Conservation (phyloP, 75 land plant genomes). For the Pinus albicaulis region DNA sequence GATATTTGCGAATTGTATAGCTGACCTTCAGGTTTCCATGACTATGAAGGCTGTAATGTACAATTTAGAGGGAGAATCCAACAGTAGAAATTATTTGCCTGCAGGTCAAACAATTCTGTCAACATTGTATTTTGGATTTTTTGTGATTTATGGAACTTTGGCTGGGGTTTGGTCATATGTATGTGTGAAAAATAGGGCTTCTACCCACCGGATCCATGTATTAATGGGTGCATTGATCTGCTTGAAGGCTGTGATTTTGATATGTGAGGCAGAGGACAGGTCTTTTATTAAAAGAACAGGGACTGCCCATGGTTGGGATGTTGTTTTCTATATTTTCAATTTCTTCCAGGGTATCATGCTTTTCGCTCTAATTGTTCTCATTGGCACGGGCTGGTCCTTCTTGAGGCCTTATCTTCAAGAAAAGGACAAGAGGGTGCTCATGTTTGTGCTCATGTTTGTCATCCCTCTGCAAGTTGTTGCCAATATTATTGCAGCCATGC, state of each 20-base stretch:
- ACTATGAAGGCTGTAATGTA: slow-evolving; percentile 4
- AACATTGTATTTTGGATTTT: slow-evolving; percentile 22
- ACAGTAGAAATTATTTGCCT: slow-evolving; percentile 19
- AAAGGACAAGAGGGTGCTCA: slow-evolving; percentile 39
- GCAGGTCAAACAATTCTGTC: slow-evolving; percentile 34
- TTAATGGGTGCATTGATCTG: slow-evolving; percentile 30
- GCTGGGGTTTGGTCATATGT: slow-evolving; percentile 21
- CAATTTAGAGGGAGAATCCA: background rate
- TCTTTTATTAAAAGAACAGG: slow-evolving; percentile 23
- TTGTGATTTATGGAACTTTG: slow-evolving; percentile 19
- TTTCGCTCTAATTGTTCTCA: slow-evolving; percentile 34
- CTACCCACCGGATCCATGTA: slow-evolving; percentile 28
- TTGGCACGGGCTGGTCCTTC: slow-evolving; percentile 41
- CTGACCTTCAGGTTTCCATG: slow-evolving; percentile 4
- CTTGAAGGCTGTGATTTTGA: slow-evolving; percentile 28
- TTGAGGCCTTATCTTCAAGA: slow-evolving; percentile 24
- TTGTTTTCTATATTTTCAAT: slow-evolving; percentile 23
- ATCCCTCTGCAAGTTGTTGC: slow-evolving; percentile 37
- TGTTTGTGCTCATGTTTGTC: too few species aligned
- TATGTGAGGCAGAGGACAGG: slow-evolving; percentile 30
- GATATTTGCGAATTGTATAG: slow-evolving; percentile 6
- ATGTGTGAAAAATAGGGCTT: slow-evolving; percentile 11
- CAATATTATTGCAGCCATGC: slow-evolving; percentile 17
- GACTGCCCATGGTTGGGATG: slow-evolving; percentile 36
- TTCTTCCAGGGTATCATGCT: slow-evolving; percentile 31